Percentiles rank a stretch among this genome's conserved stretches.
Conservation (phyloP, 805 yeast species). For the Starmerella roubikii region DNA sequence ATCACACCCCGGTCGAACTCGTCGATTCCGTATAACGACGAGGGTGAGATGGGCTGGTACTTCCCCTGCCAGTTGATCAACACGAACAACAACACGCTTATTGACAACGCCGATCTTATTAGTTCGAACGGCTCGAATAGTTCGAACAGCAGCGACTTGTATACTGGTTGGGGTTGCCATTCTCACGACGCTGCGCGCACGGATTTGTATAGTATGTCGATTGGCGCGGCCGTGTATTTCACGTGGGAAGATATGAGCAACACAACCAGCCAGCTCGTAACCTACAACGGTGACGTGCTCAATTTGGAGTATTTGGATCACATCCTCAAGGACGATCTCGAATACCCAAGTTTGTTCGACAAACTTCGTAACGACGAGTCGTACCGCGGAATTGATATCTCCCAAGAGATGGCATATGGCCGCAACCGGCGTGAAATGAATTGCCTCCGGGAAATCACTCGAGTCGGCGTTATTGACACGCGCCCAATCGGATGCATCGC, state of each 20-base stretch:
- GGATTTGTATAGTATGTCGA: conserved; percentile 44
- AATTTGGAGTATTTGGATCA: conserved; percentile 68
- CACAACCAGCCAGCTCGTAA: conserved; percentile 60
- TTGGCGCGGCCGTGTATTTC: conserved; percentile 67
- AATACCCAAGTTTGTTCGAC: conserved; percentile 61
- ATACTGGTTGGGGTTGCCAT: conserved; percentile 86
- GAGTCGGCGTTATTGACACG: conserved; percentile 80
- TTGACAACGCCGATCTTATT: conserved; percentile 37
- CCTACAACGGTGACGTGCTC: conserved; percentile 77
- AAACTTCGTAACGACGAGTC: conserved; percentile 40
- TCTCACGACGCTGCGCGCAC: conserved; percentile 57
- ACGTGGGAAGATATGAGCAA: conserved; percentile 71
- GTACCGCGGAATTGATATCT: conserved; percentile 68
- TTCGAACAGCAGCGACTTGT: conserved; percentile 33
- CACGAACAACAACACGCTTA: conserved; percentile 53
- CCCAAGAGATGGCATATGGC: conserved; percentile 52
- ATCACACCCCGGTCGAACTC: conserved; percentile 57
- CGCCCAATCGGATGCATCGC: conserved; percentile 91
- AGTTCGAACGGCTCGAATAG: too few relatives aligned
- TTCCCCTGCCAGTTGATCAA: conserved; percentile 67
- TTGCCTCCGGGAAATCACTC: conserved; percentile 72
- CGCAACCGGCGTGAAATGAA: conserved; percentile 60
- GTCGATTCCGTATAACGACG: conserved; percentile 52
- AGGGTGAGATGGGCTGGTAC: conserved; percentile 69
- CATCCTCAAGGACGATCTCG: conserved; percentile 55